A percentile compares a stretch with the other conserved stretches of the same genome.
Conservation (phyloP, 2,329 filamentous ascomycete genomes). For the Fonsecaea multimorphosa region DNA sequence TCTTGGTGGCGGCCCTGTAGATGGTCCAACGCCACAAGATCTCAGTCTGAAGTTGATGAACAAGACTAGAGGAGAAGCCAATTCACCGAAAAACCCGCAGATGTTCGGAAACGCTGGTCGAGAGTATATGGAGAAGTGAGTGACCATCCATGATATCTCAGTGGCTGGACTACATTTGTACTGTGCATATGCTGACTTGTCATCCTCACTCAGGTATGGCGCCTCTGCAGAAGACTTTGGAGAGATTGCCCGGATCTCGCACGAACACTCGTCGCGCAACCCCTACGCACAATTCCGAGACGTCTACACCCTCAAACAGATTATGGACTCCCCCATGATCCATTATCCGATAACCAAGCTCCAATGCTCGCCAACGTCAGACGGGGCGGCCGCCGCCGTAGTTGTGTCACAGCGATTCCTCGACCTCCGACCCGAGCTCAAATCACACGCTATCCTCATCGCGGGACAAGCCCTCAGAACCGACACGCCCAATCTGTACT, state of each 20-base stretch:
- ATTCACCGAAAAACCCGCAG: slow-evolving; percentile 84
- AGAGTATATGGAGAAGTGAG: slow-evolving; percentile 92
- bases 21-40: slow-evolving; percentile 78
- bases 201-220: slow-evolving; percentile 66
- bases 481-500: slow-evolving; percentile 79
- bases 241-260: slow-evolving; percentile 91
- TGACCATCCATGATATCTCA: not conserved
- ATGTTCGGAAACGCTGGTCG: slow-evolving; percentile 92
- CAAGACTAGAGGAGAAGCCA: slow-evolving; percentile 76
- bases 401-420: slow-evolving; percentile 89
- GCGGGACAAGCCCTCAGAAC: slow-evolving; percentile 86
- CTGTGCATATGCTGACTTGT: not conserved
- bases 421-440: slow-evolving; percentile 79
- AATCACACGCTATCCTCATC: slow-evolving; percentile 79
- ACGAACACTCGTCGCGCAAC: slow-evolving; percentile 86
- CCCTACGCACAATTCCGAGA: slow-evolving; percentile 97
- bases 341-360: slow-evolving; percentile 90
- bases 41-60: slow-evolving; percentile 79
- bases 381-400: slow-evolving; percentile 86
- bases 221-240: slow-evolving; percentile 86
- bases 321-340: slow-evolving; percentile 77
- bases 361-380: slow-evolving; percentile 96
- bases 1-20: slow-evolving; percentile 81
- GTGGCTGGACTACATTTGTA: not conserved
- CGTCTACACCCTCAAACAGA: slow-evolving; percentile 84